These are phyloP conservation scores for Prunus davidiana DNA, from an alignment of 306 rosid genomes.

Conservation along the genomic window DNA sequence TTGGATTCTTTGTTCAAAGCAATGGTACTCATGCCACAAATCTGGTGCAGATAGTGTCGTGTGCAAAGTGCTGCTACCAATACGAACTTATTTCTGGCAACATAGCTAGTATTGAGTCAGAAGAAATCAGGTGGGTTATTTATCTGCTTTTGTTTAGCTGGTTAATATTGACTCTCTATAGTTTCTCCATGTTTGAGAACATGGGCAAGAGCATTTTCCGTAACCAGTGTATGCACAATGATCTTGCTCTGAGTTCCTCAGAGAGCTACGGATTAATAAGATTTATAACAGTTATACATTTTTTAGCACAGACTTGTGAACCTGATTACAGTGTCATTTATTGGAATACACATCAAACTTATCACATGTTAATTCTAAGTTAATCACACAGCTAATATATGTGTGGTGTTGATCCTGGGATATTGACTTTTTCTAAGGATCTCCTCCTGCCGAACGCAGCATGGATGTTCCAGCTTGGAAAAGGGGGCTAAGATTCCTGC, in stretches of 20 bases:
- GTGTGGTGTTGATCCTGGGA: conserved; percentile 87
- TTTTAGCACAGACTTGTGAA: not conserved
- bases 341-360: not conserved
- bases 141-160: conserved; percentile 20
- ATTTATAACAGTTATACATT: not conserved
- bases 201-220: not conserved
- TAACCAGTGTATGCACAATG: not conserved
- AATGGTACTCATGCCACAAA: conserved; percentile 7
- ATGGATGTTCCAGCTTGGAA: conserved; percentile 90
- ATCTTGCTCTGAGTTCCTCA: not conserved
- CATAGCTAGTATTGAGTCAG: conserved; percentile 73
- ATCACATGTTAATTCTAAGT: conserved; percentile 14
- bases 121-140: conserved; percentile 85
- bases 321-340: not conserved
- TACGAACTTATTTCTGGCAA: conserved; percentile 88
- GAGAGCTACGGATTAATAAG: not conserved
- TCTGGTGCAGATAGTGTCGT: conserved; percentile 75
- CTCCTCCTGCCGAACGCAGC: conserved; percentile 99
- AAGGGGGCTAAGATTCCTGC: conserved; percentile 70
- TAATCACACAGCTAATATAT: conserved; percentile 32
- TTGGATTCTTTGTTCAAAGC: not conserved
- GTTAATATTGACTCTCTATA: not conserved
- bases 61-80: conserved; percentile 91
- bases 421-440: conserved; percentile 98
- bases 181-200: not conserved